These are phyloP conservation scores for Penicillium simplicissimum DNA, from an alignment of 495 filamentous ascomycete species.

Conservation along the genomic window DNA sequence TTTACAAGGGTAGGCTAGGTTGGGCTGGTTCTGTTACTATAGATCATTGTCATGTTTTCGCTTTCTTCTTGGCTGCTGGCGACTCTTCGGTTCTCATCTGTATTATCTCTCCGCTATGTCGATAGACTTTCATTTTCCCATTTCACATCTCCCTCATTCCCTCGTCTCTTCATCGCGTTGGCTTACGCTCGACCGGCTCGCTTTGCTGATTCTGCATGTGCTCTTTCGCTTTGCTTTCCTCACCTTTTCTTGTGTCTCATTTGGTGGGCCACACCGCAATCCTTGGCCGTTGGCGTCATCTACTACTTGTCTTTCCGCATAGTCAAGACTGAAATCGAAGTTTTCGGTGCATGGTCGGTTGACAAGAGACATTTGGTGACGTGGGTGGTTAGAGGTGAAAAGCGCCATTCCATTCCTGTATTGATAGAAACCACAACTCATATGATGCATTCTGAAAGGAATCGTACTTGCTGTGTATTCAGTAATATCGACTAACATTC, in stretches of 20 bases:
- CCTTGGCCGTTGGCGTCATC: neutral
- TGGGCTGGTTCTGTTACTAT: conserved; percentile 15
- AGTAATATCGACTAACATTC: neutral
- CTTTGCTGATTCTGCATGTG: conserved; percentile 1
- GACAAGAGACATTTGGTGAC: conserved; percentile 3
- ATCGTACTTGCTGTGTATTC: neutral
- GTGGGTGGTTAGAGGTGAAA: conserved; percentile 10
- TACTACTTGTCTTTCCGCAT: neutral
- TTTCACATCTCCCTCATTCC: conserved; percentile 9
- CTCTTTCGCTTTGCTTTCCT: neutral
- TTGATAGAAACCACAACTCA: conserved; percentile 16
- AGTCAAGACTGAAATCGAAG: conserved; percentile 6
- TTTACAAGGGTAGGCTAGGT: conserved; percentile 3
- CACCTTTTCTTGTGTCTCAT: neutral
- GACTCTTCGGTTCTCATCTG: conserved; percentile 27
- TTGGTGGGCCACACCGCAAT: neutral
- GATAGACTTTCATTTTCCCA: conserved; percentile 23
- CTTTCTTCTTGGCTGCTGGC: conserved; percentile 3
- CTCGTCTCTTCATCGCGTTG: conserved; percentile 4
- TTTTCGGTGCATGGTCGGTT: neutral
- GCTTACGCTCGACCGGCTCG: neutral
- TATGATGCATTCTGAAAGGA: neutral
- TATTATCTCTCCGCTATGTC: conserved; percentile 29
- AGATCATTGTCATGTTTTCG: conserved; percentile 15
- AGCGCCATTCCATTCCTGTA: conserved; percentile 16